Evolutionary conservation across 2,329 filamentous ascomycete species (phyloP).

Genomic region (Fulvia fulva): DNA sequence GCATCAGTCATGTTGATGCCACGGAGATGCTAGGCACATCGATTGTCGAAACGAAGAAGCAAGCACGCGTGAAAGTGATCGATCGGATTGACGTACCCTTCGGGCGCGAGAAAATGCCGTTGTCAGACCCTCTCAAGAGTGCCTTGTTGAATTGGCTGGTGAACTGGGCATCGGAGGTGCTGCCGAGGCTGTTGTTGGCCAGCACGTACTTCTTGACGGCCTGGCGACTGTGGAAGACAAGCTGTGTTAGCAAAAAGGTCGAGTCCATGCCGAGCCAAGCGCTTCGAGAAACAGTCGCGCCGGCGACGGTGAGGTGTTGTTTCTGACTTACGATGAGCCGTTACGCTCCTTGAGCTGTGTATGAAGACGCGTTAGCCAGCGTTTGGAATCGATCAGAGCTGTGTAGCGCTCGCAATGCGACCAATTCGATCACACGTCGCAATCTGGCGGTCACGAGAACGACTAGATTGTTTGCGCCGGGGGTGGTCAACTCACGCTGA

Average conservation of each 20-base stretch:
- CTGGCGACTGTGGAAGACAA: constrained; percentile 54
- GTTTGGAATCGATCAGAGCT: constrained; percentile 15
- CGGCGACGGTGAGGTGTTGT: constrained; percentile 25
- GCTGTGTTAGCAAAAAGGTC: constrained; percentile 25
- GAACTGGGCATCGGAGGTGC: constrained; percentile 55
- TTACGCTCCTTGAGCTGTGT: constrained; percentile 66
- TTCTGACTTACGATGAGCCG: constrained; percentile 61
- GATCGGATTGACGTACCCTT: constrained; percentile 64
- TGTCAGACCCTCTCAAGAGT: constrained; percentile 75
- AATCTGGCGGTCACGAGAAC: constrained; percentile 18
- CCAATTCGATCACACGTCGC: constrained; percentile 21
- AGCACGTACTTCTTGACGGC: constrained; percentile 72
- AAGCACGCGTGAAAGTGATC: constrained; percentile 19
- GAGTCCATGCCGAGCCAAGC: constrained; percentile 11
- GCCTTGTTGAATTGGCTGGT: constrained; percentile 82
- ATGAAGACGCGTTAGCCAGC: constrained; percentile 48
- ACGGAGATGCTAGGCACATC: constrained; percentile 9
- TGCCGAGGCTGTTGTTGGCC: constrained; percentile 63
- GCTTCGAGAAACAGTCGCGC: constrained; percentile 14
- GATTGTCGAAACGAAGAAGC: constrained; percentile 6
- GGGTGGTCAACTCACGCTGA: constrained; percentile 60
- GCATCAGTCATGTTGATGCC: constrained; percentile 3
- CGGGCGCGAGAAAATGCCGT: constrained; percentile 80
- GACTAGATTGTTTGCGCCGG: constrained; percentile 40
- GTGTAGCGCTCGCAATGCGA: constrained; percentile 8